Conservation (phyloP, 805 yeast species). For the Yarrowia alimentaria region DNA sequence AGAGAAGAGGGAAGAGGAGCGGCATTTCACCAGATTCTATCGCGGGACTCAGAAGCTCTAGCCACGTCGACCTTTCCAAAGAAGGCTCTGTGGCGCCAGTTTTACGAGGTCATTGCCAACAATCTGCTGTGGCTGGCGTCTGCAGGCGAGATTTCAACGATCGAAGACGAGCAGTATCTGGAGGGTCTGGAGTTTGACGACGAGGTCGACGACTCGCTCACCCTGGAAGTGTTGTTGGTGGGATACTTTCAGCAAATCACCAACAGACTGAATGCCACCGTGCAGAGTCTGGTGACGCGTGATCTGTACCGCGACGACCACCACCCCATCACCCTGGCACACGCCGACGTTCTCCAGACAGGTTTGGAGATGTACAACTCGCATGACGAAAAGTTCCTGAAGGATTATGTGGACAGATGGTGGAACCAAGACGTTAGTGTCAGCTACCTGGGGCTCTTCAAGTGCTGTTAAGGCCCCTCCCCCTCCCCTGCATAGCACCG, state of each 20-base stretch:
- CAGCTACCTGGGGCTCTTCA: constrained; percentile 19
- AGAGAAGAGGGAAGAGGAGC: constrained; percentile 12
- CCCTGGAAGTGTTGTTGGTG: constrained; percentile 12
- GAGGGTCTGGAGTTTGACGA: constrained; percentile 25
- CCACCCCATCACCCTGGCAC: constrained; percentile 7
- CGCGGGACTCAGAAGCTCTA: too few relatives aligned
- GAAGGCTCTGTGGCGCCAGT: constrained; percentile 11
- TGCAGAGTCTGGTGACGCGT: constrained; percentile 14
- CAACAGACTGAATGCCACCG: constrained; percentile 8
- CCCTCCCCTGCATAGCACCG: too few relatives aligned
- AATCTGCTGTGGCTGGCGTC: constrained; percentile 24
- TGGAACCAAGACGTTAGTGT: constrained; percentile 8
- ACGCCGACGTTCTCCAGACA: constrained; percentile 21
- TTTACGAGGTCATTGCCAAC: constrained; percentile 23
- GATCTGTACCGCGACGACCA: constrained; percentile 23
- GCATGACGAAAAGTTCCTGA: constrained; percentile 22
- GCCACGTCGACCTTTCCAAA: constrained; percentile 1
- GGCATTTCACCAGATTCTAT: constrained; percentile 4
- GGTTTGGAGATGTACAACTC: constrained; percentile 26
- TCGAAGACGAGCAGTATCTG: constrained; percentile 20
- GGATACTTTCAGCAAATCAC: constrained; percentile 24
- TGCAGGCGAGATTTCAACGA: constrained; percentile 22
- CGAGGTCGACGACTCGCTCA: constrained; percentile 6
- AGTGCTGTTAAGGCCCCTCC: constrained; percentile 1
- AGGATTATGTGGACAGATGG: constrained; percentile 19